A percentile compares a stretch with the other conserved stretches of the same genome.
Conservation (phyloP, 129 eudicot species). For the Calendula officinalis region DNA sequence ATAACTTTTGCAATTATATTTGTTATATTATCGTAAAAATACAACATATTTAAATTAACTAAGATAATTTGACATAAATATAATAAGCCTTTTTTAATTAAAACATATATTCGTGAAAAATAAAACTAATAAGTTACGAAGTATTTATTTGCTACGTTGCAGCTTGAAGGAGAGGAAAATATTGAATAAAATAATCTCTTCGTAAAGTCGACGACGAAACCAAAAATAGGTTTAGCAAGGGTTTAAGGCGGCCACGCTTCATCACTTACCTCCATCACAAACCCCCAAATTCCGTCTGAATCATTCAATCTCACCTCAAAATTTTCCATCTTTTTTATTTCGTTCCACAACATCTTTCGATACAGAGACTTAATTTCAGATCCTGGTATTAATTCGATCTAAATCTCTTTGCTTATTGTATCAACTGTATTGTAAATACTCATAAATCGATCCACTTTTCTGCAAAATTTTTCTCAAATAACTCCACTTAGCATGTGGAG, state of each 20-base stretch:
- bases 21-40: too few species aligned
- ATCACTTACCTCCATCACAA: constrained; percentile 19
- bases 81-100: too few species aligned
- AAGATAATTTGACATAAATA: too few species aligned
- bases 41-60: too few species aligned
- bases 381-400: constrained; percentile 7
- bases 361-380: constrained; percentile 8
- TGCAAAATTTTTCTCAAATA: not conserved
- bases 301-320: not conserved
- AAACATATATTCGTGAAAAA: too few species aligned
- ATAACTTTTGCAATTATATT: too few species aligned
- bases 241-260: constrained; percentile 61
- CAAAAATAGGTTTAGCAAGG: constrained; percentile 49
- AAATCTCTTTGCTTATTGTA: not conserved
- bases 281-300: not conserved
- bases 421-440: constrained; percentile 17
- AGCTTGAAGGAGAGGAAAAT: not conserved
- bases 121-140: too few species aligned
- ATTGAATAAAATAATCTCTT: constrained; percentile 16
- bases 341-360: not conserved
- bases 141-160: too few species aligned
- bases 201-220: not conserved
- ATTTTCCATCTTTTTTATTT: not conserved
- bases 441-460: constrained; percentile 7
- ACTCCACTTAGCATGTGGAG: constrained; percentile 65